Evolutionary conservation across 1,284 basidiomycete species (phyloP).

Genomic region (Phaffia rhodozyma): DNA sequence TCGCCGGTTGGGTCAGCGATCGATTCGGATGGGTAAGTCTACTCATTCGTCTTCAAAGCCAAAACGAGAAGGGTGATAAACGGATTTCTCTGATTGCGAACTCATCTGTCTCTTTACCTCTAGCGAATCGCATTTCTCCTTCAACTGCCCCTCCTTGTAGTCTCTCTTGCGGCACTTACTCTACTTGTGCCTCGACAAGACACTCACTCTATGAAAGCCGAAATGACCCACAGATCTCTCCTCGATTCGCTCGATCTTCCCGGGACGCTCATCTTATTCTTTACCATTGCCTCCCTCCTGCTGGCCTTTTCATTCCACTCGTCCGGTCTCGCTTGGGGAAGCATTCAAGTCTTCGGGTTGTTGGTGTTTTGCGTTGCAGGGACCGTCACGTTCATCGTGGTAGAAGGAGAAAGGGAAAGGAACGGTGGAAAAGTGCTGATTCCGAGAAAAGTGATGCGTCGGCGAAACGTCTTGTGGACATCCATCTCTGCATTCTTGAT

Average conservation of each 20-base stretch:
- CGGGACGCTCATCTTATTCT: conserved; percentile 61
- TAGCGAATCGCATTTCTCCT: conserved; percentile 26
- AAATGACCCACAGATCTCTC: not conserved
- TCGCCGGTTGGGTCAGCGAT: conserved; percentile 32
- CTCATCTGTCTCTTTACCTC: not conserved
- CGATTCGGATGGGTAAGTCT: conserved; percentile 30
- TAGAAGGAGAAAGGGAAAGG: conserved; percentile 46
- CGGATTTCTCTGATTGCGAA: not conserved
- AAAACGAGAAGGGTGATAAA: not conserved
- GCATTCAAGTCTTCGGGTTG: conserved; percentile 55
- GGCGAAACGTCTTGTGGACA: conserved; percentile 10
- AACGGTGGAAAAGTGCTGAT: conserved; percentile 1
- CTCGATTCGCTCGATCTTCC: conserved; percentile 46
- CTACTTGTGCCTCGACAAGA: conserved; percentile 29
- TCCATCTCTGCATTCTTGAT: not conserved
- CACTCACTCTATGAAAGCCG: conserved; percentile 22
- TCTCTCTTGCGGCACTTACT: conserved; percentile 27
- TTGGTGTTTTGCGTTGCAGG: conserved; percentile 46
- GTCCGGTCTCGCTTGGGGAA: conserved; percentile 64
- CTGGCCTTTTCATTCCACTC: conserved; percentile 69
- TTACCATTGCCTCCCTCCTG: conserved; percentile 57
- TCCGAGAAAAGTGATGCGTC: not conserved
- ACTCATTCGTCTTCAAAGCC: not conserved
- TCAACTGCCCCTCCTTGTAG: conserved; percentile 28
- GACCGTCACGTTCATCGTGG: conserved; percentile 48